phyloP scores from a whole-genome alignment of 257 asterid genomes.

The Mentha longifolia region DNA sequence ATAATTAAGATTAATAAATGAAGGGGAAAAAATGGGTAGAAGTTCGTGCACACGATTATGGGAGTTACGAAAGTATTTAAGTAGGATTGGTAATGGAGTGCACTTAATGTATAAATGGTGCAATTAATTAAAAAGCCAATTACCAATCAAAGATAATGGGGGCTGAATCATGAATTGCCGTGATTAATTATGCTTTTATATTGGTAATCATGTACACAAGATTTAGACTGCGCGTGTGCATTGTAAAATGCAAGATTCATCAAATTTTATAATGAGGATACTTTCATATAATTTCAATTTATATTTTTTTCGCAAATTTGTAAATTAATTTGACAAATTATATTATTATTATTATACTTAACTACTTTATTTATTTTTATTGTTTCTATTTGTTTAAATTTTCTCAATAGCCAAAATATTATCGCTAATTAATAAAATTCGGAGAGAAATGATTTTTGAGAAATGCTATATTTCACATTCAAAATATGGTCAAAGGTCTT shows the following conservation, averaged over 20 bases:
- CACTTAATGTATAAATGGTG: constrained; percentile 42
- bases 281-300: neutral
- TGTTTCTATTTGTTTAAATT: neutral
- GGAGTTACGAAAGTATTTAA: constrained; percentile 66
- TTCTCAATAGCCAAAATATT: neutral
- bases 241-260: neutral
- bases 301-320: too few relatives aligned
- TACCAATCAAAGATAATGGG: constrained; percentile 54
- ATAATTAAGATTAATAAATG: constrained; percentile 37
- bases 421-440: neutral
- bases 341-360: neutral
- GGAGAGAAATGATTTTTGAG: neutral
- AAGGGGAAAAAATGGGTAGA: constrained; percentile 33
- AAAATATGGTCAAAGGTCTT: too few relatives aligned
- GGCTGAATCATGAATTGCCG: constrained; percentile 48
- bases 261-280: neutral
- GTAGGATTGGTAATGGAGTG: constrained; percentile 45
- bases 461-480: neutral
- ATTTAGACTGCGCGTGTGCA: constrained; percentile 6
- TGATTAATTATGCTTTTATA: constrained; percentile 31
- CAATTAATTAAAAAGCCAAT: constrained; percentile 52
- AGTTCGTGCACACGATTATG: constrained; percentile 69
- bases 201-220: constrained; percentile 31
- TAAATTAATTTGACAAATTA: neutral
- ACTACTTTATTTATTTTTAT: too few relatives aligned